These are phyloP conservation scores for Porogramme epimiltina DNA, from an alignment of 1,284 basidiomycete species.

Conservation along the genomic window DNA sequence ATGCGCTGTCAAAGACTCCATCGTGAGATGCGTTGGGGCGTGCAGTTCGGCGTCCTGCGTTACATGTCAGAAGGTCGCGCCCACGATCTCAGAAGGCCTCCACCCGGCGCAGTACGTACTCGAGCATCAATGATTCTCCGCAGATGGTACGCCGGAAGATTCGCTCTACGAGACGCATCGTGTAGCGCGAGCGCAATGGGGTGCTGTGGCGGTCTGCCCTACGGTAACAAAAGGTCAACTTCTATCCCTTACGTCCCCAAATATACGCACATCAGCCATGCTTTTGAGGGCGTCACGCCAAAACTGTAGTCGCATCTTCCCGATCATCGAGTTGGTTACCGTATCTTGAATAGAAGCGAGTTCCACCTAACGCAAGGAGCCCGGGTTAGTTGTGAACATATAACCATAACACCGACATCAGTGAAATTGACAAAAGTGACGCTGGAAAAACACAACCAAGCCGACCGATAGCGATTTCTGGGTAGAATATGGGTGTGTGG, in stretches of 20 bases:
- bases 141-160: slow-evolving; percentile 75
- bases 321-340: slow-evolving; percentile 79
- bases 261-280: slow-evolving; percentile 63
- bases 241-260: neutral
- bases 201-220: slow-evolving; percentile 80
- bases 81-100: slow-evolving; percentile 11
- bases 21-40: slow-evolving; percentile 67
- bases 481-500: no score
- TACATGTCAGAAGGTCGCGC: slow-evolving; percentile 16
- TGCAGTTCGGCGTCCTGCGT: slow-evolving; percentile 75
- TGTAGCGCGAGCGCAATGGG: slow-evolving; percentile 81
- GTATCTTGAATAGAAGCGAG: slow-evolving; percentile 81
- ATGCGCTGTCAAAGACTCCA: slow-evolving; percentile 70
- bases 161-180: slow-evolving; percentile 52
- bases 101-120: slow-evolving; percentile 47
- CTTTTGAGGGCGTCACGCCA: slow-evolving; percentile 86
- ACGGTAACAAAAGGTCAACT: slow-evolving; percentile 27
- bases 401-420: neutral
- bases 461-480: no score
- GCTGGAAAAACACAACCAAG: neutral
- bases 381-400: neutral
- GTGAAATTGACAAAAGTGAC: neutral
- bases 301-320: slow-evolving; percentile 90
- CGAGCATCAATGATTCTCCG: slow-evolving; percentile 86
- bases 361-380: slow-evolving; percentile 62